Evolutionary conservation across 2,329 filamentous ascomycete genomes (phyloP), one percentile per base, ranked within the genome.

Genomic region (Zasmidium angulare): DNA sequence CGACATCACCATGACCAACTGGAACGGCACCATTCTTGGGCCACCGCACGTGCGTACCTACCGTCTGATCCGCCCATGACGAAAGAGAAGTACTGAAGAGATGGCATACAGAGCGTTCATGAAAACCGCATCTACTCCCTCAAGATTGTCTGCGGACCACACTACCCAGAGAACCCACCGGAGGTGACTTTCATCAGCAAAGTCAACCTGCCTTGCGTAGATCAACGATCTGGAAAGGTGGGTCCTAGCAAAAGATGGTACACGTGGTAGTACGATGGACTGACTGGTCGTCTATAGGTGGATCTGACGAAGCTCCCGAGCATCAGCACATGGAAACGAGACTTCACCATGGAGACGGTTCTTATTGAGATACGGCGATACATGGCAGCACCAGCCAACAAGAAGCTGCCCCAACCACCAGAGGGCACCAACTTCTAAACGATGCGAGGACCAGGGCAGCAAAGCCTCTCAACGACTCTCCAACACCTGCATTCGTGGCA

Each of bases 51-150:
- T 97, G 82, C 72, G 90, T 80, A 21, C 11, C 26, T 24, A 19
- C 49, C n/a, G 31, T 40, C 43, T 51, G 29, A 47, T 24, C 11
- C 14, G 24, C 50, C n/a, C 36, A 11, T 1, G 11, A 21, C 9
- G 36, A 46, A n/a, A 46, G 31, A 24, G 43, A 57, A 22, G 11
- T n/a, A 22, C 23, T 52, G 29, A 58, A 51, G 21, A 23, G 17
- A 21, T 52, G 49, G 6, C 19, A 48, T 19, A 46, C 72, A 95
- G 90, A 96, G 92, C 77, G 92, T 89, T 63, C 93, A 98, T 76
- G 95, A 99, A 82, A 99, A 99, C 79, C 90, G 95, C 72, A 99
- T 99, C 80, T 99, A 99, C 83, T 96, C 91, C 68, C 85, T 99
- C 71, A 96, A 93, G 78, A 96, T 99, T 81, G 89, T 96, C 80